phyloP scores from a whole-genome alignment of 2,329 filamentous ascomycete species.

The Aspergillus nomiae region DNA sequence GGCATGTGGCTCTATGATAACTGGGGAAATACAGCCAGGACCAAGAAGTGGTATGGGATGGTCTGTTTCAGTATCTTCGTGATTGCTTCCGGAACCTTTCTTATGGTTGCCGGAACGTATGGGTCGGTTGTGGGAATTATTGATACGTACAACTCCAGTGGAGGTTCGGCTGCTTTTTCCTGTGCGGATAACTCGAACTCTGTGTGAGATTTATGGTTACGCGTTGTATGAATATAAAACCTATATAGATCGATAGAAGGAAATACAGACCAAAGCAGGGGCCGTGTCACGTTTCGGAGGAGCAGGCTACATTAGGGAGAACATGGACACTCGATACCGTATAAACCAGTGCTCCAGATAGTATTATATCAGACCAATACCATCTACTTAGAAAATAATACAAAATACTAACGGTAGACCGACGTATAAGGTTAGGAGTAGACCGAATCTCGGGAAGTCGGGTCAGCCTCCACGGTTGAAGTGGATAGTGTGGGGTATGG shows the following conservation, averaged over 20 bases:
- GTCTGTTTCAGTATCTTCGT: slow-evolving; percentile 34
- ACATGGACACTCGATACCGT: neutral
- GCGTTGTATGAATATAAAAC: neutral
- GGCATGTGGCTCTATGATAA: slow-evolving; percentile 40
- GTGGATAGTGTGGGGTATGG: neutral
- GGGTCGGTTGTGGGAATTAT: slow-evolving; percentile 46
- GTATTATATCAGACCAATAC: neutral
- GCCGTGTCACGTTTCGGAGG: neutral
- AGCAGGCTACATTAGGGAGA: neutral
- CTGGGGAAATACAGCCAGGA: slow-evolving; percentile 33
- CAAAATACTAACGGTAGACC: neutral
- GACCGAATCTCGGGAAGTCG: neutral
- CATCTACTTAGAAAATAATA: neutral
- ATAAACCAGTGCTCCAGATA: neutral
- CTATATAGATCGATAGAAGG: neutral
- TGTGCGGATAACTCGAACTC: slow-evolving; percentile 46
- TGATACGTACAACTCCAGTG: slow-evolving; percentile 32
- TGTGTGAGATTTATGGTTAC: neutral
- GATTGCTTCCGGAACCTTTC: slow-evolving; percentile 40
- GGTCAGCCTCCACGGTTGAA: neutral
- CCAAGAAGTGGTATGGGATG: slow-evolving; percentile 17
- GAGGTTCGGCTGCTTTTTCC: slow-evolving; percentile 43
- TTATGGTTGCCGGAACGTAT: slow-evolving; percentile 50
- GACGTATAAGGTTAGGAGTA: neutral
- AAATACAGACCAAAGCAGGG: neutral